A percentile compares a stretch with the other conserved stretches of the same genome.
Conservation (phyloP, 1,139 yeast species). For the Neolecta irregularis region DNA sequence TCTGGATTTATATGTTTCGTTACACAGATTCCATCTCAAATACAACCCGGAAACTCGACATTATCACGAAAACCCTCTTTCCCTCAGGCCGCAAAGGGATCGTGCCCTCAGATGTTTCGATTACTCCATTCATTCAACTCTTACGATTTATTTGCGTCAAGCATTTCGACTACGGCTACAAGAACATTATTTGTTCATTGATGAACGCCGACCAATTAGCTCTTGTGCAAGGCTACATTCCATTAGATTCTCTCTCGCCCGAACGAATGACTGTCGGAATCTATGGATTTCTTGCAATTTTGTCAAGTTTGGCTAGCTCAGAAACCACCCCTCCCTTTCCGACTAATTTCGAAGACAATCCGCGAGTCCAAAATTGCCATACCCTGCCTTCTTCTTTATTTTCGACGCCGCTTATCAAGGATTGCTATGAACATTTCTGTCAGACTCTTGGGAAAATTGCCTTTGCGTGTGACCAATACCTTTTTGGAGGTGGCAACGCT, state of each 20-base stretch:
- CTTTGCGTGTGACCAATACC: slow-evolving; percentile 42
- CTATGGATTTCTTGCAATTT: slow-evolving; percentile 51
- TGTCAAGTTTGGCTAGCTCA: slow-evolving; percentile 39
- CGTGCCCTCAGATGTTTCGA: slow-evolving; percentile 49
- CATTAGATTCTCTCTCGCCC: slow-evolving; percentile 48
- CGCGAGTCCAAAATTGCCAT: slow-evolving; percentile 4
- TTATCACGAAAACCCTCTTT: slow-evolving; percentile 41
- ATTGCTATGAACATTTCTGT: slow-evolving; percentile 57
- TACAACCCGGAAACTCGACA: slow-evolving; percentile 54
- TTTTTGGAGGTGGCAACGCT: slow-evolving; percentile 30
- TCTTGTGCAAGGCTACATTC: slow-evolving; percentile 34
- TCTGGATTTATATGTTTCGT: slow-evolving; percentile 83
- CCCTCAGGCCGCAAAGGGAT: slow-evolving; percentile 49
- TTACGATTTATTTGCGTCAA: slow-evolving; percentile 64
- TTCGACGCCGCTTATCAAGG: slow-evolving; percentile 11
- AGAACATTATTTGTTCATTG: slow-evolving; percentile 51
- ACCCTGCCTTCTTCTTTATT: slow-evolving; percentile 1
- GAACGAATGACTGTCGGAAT: slow-evolving; percentile 60
- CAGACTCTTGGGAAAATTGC: slow-evolving; percentile 44
- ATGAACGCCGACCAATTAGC: slow-evolving; percentile 22
- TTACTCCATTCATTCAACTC: slow-evolving; percentile 54
- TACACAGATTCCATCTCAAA: slow-evolving; percentile 78
- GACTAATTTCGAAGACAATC: slow-evolving; percentile 21
- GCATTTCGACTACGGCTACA: slow-evolving; percentile 65
- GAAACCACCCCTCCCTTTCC: slow-evolving; percentile 64